Conservation (phyloP, 176 grass and related monocot species). For the Aegilops umbellulata region DNA sequence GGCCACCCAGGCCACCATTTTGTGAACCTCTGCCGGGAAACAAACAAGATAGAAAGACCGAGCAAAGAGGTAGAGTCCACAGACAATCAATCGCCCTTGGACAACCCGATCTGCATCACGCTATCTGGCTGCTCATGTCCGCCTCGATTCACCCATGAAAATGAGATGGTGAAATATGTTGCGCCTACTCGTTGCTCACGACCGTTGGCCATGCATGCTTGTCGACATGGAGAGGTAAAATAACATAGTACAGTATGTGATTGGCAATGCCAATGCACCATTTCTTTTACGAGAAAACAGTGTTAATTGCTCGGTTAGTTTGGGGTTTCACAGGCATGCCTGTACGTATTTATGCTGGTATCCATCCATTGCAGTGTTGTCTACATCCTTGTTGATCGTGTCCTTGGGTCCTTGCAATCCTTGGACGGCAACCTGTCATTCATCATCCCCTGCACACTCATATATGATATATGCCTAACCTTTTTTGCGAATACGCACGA, state of each 20-base stretch:
- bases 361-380: neutral
- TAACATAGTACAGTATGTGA: neutral
- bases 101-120: slow-evolving; percentile 17
- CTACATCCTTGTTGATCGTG: slow-evolving; percentile 18
- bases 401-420: slow-evolving; percentile 28
- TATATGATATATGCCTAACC: no score
- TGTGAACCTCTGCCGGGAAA: neutral
- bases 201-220: neutral
- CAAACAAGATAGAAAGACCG: slow-evolving; percentile 27
- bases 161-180: neutral
- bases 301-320: neutral
- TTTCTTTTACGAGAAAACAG: no score
- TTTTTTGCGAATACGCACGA: no score
- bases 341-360: neutral
- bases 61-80: slow-evolving; percentile 19
- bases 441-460: neutral
- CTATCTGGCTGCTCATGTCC: neutral
- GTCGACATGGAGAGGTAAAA: neutral
- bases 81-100: neutral
- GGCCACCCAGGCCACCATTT: neutral
- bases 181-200: neutral
- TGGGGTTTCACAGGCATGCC: neutral
- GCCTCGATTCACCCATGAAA: neutral
- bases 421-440: slow-evolving; percentile 19
- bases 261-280: neutral